Percentiles rank a stretch among this genome's conserved stretches.
These are phyloP conservation scores for Puccinia horiana DNA, from an alignment of 1,284 basidiomycete genomes.

Conservation along the genomic window DNA sequence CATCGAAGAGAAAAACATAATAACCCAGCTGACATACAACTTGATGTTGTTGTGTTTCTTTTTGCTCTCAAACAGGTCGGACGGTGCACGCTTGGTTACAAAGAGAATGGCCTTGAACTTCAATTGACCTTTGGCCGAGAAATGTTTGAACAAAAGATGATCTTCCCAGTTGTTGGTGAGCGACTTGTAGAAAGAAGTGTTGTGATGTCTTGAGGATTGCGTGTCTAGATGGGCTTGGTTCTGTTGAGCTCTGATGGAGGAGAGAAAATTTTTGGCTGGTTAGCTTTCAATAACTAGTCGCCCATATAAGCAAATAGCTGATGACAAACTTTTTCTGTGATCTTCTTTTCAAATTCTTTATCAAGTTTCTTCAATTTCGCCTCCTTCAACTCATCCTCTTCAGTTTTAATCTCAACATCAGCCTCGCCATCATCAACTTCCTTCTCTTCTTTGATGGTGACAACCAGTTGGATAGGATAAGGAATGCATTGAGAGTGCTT, in stretches of 20 bases:
- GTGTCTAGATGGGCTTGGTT: constrained; percentile 99
- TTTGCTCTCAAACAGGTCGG: constrained; percentile 99
- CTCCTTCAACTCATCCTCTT: constrained; percentile 66
- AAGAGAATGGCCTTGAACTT: constrained; percentile 99
- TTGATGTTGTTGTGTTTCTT: constrained; percentile 99
- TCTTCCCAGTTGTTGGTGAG: constrained; percentile 99
- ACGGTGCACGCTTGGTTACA: constrained; percentile 93
- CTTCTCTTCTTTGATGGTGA: constrained; percentile 95
- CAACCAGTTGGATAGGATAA: constrained; percentile 97
- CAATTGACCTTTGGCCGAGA: constrained; percentile 99
- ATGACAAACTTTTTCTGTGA: constrained; percentile 68
- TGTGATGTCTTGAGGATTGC: constrained; percentile 92
- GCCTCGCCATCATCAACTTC: constrained; percentile 57
- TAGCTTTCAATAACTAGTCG: neutral
- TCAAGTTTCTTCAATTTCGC: constrained; percentile 77
- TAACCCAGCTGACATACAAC: constrained; percentile 99
- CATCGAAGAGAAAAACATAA: constrained; percentile 63
- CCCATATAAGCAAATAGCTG: neutral
- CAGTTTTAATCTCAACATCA: constrained; percentile 67
- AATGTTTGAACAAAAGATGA: constrained; percentile 98
- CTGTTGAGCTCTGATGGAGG: constrained; percentile 96
- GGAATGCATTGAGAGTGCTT: constrained; percentile 99
- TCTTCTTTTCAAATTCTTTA: constrained; percentile 77
- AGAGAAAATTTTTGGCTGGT: constrained; percentile 51
- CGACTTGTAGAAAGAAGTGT: constrained; percentile 97